phyloP scores from a whole-genome alignment of 192 early-diverging fungal genomes.

The Gonapodya prolifera region DNA sequence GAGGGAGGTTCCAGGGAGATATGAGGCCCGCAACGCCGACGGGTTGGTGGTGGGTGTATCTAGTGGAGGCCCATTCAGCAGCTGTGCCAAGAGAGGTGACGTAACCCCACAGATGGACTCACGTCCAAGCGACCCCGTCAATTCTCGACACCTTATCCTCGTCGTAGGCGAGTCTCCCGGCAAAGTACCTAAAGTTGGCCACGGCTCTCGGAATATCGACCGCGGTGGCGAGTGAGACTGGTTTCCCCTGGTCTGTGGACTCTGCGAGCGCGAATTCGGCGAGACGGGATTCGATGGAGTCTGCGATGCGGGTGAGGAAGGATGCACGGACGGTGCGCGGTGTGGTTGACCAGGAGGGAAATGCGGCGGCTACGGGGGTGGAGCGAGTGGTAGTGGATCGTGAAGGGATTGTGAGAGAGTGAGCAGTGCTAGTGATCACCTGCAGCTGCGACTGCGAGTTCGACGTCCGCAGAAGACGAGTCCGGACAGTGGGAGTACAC shows the following conservation, averaged over 20 bases:
- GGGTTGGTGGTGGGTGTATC: conserved; percentile 44
- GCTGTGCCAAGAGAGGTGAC: too few relatives aligned
- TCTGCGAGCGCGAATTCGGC: conserved; percentile 55
- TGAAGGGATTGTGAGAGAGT: background rate
- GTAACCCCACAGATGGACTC: too few relatives aligned
- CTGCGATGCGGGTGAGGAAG: conserved; percentile 48
- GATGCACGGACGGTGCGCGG: conserved; percentile 23
- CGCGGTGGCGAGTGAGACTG: conserved; percentile 36
- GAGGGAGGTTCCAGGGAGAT: conserved; percentile 50
- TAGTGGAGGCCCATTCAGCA: conserved; percentile 34
- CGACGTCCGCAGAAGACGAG: conserved; percentile 44
- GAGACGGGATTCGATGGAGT: conserved; percentile 33
- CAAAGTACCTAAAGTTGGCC: conserved; percentile 63
- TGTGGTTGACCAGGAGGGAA: conserved; percentile 45
- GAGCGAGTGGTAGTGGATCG: too few relatives aligned
- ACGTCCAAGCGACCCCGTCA: too few relatives aligned
- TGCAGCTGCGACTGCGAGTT: conserved; percentile 39
- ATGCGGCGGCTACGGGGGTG: conserved; percentile 47
- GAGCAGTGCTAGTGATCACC: conserved; percentile 1
- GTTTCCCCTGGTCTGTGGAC: conserved; percentile 67
- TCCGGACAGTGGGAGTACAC: conserved; percentile 44
- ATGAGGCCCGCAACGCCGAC: conserved; percentile 64
- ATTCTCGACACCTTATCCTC: conserved; percentile 29
- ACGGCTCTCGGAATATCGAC: conserved; percentile 50
- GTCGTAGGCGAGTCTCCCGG: conserved; percentile 50